These are phyloP conservation scores for Xylaria nigripes DNA, from an alignment of 495 filamentous ascomycete genomes.

Conservation along the genomic window DNA sequence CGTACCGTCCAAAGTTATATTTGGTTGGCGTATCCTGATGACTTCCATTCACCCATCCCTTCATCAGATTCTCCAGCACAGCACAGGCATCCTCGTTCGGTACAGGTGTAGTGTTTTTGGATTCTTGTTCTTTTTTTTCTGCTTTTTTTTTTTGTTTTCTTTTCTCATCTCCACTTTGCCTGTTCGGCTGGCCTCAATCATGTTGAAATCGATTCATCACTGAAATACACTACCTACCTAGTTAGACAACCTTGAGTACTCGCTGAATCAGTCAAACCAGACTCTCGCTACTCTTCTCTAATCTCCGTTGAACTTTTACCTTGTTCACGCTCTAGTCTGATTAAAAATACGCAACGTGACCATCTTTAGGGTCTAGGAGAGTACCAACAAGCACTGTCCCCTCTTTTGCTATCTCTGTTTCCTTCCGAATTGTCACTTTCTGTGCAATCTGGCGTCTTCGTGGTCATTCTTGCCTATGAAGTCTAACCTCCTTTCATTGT, in stretches of 20 bases:
- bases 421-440: not conserved
- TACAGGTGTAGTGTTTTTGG: too few relatives aligned
- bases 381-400: not conserved
- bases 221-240: too few relatives aligned
- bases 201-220: too few relatives aligned
- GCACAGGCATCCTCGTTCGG: too few relatives aligned
- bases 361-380: not conserved
- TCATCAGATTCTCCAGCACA: too few relatives aligned
- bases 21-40: too few relatives aligned
- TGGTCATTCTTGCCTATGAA: not conserved
- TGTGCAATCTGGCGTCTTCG: not conserved
- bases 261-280: not conserved
- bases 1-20: too few relatives aligned
- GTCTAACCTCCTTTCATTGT: not conserved
- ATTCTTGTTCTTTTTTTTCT: too few relatives aligned
- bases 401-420: not conserved
- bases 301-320: not conserved
- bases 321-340: not conserved
- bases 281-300: not conserved
- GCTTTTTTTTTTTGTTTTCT: too few relatives aligned
- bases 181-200: too few relatives aligned
- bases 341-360: not conserved
- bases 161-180: too few relatives aligned
- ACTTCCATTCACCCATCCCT: too few relatives aligned
- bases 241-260: not conserved